Conservation (phyloP, 139 green algal species). For the Chlamydomonas urium region DNA sequence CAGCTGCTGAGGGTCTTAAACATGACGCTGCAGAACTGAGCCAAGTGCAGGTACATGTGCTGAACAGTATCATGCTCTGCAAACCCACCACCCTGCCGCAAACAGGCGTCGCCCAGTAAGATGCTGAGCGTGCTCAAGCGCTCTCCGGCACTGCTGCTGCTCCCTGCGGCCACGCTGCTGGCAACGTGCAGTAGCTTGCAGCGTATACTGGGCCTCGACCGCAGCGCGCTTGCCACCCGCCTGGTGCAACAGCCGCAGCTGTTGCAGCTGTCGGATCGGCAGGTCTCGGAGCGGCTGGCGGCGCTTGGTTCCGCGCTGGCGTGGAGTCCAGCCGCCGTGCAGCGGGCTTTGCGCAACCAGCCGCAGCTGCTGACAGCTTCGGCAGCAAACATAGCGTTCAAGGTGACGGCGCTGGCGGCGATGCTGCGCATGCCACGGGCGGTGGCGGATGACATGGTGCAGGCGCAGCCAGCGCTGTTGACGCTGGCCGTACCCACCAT, state of each 20-base stretch:
- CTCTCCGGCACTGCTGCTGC: not conserved
- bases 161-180: not conserved
- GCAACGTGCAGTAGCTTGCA: not conserved
- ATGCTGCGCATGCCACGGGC: not conserved
- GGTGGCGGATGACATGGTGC: not conserved
- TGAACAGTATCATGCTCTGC: not conserved
- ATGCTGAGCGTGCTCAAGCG: not conserved
- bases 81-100: not conserved
- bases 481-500: not conserved
- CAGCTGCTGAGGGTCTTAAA: not conserved
- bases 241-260: constrained; percentile 11
- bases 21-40: not conserved
- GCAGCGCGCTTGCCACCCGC: not conserved
- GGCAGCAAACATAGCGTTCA: not conserved
- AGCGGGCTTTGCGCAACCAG: not conserved
- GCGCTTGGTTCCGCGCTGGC: not conserved
- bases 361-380: not conserved
- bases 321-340: not conserved
- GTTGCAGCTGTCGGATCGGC: not conserved
- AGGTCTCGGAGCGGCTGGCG: not conserved
- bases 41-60: not conserved
- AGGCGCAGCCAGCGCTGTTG: constrained; percentile 2
- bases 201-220: not conserved
- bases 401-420: not conserved
- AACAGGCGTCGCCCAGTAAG: not conserved